phyloP scores from a whole-genome alignment of 2,329 filamentous ascomycete species.

The Sarocladium oryzae region DNA sequence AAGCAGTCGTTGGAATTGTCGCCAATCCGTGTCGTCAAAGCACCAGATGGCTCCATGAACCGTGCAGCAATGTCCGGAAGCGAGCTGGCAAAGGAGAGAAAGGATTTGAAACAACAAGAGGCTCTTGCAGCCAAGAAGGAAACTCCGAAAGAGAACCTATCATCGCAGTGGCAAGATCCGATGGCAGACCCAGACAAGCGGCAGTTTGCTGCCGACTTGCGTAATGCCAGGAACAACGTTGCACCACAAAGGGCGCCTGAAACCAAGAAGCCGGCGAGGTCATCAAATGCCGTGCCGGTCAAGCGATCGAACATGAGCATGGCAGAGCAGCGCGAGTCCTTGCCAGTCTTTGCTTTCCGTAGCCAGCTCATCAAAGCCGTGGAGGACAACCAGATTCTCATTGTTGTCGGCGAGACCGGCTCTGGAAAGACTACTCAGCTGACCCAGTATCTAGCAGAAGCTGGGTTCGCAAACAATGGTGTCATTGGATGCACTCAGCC shows the following conservation, averaged over 20 bases:
- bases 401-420: conserved; percentile 95
- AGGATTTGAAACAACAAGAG: conserved; percentile 84
- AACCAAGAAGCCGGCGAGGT: conserved; percentile 72
- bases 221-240: conserved; percentile 56
- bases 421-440: conserved; percentile 96
- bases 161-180: conserved; percentile 92
- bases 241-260: conserved; percentile 71
- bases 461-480: conserved; percentile 77
- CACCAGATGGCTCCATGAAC: conserved; percentile 96
- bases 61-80: conserved; percentile 93
- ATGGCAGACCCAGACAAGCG: conserved; percentile 82
- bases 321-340: conserved; percentile 83
- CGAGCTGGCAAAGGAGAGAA: conserved; percentile 78
- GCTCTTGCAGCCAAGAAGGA: conserved; percentile 68
- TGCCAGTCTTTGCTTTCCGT: conserved; percentile 87
- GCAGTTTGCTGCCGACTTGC: conserved; percentile 83
- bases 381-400: conserved; percentile 79
- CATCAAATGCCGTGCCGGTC: conserved; percentile 28
- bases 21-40: conserved; percentile 93
- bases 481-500: conserved; percentile 97
- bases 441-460: conserved; percentile 91
- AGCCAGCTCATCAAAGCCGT: conserved; percentile 84
- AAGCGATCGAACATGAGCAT: conserved; percentile 88
- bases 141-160: conserved; percentile 73
- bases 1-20: conserved; percentile 93